Percentiles rank a stretch among this genome's conserved stretches.
These are phyloP conservation scores for Diaporthe humulicola DNA, from an alignment of 2,329 filamentous ascomycete genomes.

Conservation along the genomic window DNA sequence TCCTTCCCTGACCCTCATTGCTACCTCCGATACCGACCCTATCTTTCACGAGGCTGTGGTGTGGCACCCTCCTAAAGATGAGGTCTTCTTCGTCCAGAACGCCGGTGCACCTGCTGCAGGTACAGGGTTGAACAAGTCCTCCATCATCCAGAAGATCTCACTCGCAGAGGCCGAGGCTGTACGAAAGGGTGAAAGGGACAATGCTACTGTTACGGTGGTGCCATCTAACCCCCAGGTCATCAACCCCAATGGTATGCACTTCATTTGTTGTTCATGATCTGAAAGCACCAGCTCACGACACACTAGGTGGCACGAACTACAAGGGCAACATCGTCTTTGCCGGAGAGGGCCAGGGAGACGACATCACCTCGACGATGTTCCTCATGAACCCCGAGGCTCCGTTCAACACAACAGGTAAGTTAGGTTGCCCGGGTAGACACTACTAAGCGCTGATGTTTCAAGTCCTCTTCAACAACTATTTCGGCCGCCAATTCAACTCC, in stretches of 20 bases:
- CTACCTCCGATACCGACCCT: constrained; percentile 57
- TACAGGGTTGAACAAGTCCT: constrained; percentile 64
- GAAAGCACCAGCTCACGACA: background rate
- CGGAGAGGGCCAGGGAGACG: constrained; percentile 62
- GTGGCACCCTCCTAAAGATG: constrained; percentile 63
- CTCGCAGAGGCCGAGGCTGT: constrained; percentile 57
- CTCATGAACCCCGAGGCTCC: constrained; percentile 60
- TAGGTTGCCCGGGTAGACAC: background rate
- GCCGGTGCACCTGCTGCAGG: constrained; percentile 61
- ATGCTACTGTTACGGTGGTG: constrained; percentile 58
- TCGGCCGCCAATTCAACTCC: constrained; percentile 71
- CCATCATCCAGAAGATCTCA: constrained; percentile 64
- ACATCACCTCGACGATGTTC: constrained; percentile 55
- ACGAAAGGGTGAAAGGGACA: constrained; percentile 52
- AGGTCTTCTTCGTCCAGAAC: constrained; percentile 68
- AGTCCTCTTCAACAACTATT: constrained; percentile 71
- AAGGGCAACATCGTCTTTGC: constrained; percentile 62
- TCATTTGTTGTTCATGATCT: background rate
- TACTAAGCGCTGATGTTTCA: background rate
- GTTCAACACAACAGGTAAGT: constrained; percentile 59
- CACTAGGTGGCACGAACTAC: constrained; percentile 58
- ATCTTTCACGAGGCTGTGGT: constrained; percentile 69
- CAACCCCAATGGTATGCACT: constrained; percentile 60
- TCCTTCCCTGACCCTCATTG: constrained; percentile 64
- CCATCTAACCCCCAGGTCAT: constrained; percentile 57